Evolutionary conservation across 257 asterid genomes (phyloP).

Genomic region (Capsicum baccatum): DNA sequence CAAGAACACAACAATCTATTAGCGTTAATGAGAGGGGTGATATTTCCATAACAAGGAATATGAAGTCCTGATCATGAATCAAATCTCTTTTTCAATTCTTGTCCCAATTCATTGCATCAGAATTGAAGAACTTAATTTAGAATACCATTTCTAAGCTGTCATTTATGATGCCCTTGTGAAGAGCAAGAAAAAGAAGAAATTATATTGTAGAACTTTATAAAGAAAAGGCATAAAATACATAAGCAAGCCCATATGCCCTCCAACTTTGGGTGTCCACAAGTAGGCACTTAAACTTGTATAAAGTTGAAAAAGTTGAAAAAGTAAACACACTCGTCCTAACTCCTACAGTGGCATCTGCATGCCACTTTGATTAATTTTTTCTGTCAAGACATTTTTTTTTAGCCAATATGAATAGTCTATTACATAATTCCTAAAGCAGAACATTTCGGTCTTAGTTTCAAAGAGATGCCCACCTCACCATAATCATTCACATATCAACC

Average conservation of each 20-base stretch:
- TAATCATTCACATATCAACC: not conserved
- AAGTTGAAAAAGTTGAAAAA: too few species aligned
- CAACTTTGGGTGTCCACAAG: too few species aligned
- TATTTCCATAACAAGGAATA: not conserved
- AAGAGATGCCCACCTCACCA: not conserved
- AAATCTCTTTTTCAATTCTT: not conserved
- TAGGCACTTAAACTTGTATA: too few species aligned
- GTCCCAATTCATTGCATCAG: not conserved
- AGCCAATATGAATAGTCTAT: not conserved
- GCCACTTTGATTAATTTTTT: too few species aligned
- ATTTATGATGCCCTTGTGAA: not conserved
- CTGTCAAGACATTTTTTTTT: not conserved
- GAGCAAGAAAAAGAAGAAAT: not conserved
- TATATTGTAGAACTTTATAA: too few species aligned
- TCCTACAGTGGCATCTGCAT: too few species aligned
- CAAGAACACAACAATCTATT: conserved; percentile 25
- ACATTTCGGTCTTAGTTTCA: not conserved
- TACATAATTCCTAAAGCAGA: too few species aligned
- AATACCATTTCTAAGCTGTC: not conserved
- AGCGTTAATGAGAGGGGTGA: not conserved
- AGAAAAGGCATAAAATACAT: too few species aligned
- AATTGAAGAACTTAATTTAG: too few species aligned
- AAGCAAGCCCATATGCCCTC: too few species aligned
- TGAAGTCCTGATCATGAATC: not conserved
- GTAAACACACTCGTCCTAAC: too few species aligned